Base-by-base conservation (phyloP, 1,284 basidiomycete genomes). In the Microbotryum intermedium region DNA sequence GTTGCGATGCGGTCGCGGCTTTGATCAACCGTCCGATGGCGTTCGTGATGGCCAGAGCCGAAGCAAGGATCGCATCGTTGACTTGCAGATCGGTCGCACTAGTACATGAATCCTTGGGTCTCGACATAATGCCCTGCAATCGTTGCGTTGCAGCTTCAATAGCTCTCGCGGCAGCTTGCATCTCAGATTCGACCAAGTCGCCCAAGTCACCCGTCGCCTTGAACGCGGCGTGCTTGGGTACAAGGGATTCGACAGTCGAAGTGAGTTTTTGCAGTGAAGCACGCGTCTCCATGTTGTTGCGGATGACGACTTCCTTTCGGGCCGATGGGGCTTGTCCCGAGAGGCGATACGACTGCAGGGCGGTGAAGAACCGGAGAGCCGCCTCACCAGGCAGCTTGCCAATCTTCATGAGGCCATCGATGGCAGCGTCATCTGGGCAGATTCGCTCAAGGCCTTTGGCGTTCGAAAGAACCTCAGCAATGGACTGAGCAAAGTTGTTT, bases 371-470 rank as follows among this genome's bases (percentile, higher is more conserved):
- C 53, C 90, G 83, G 68, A 97, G 79, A 45, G 88, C 87, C 60
- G 87, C 83, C 74, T 94, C 89, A 61, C 94, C 94, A 23, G 90
- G 84, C 6, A 77, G 77, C 74, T 88, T 93, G 28, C 92, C 95
- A n/a, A 90, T 82, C 57, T 77, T 80, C 66, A 94, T 78, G 62
- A 98, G 85, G 76, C 85, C 90, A 77, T 98, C 94, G 10, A 87
- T 84, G 2, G 87, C 88, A 59, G 97, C 92, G 66, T 97, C 92
- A 67, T 88, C 86, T 66, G 86, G 85, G 48, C 90, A 84, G 53
- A 98, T 82, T 45, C 94, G 88, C 5, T 92, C 95, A 71, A 97
- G 87, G 39, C 95, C 95, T 77, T 98, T 98, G 61, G 89, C 86
- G 75, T 89, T 94, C 74, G 87, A 82, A 52, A 99, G 78, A 45